Conservation (phyloP, 352 stramenopile species). For the Globisporangium cylindrosporum region DNA sequence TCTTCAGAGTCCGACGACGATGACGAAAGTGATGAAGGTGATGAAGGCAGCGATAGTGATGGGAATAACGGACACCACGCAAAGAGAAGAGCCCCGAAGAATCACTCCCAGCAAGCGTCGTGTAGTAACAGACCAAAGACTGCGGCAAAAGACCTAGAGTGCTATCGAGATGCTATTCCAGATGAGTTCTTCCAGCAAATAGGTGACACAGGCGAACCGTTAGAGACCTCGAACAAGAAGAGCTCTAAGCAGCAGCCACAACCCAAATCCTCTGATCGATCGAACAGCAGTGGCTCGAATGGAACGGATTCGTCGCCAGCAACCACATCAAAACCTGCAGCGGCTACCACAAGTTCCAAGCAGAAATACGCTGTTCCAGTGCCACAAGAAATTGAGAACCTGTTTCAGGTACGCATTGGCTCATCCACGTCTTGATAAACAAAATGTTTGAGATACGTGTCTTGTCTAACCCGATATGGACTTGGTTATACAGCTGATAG, state of each 20-base stretch:
- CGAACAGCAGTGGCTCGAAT: background rate
- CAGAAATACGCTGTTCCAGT: conserved; percentile 36
- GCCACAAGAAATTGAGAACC: conserved; percentile 47
- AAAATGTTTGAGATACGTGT: background rate
- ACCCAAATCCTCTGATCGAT: background rate
- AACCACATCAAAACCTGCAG: background rate
- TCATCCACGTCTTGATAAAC: background rate
- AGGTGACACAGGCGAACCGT: background rate
- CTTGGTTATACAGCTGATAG: conserved; percentile 48
- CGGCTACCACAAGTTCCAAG: background rate
- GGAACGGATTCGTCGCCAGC: background rate
- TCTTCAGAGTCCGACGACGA: conserved; percentile 43
- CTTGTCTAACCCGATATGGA: background rate
- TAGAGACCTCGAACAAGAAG: background rate
- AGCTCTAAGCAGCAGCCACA: background rate
- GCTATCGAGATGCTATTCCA: conserved; percentile 52
- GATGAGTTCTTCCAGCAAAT: conserved; percentile 55
- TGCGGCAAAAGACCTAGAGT: conserved; percentile 45
- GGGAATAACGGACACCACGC: conserved; percentile 5
- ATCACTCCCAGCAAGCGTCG: conserved; percentile 3
- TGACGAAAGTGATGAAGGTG: conserved; percentile 11
- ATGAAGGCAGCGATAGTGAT: conserved; percentile 12
- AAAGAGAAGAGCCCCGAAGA: background rate
- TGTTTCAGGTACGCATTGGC: conserved; percentile 46
- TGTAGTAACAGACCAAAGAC: conserved; percentile 39